Base-by-base conservation (phyloP, 2,329 filamentous ascomycete genomes). In the Penicillium janthinellum region DNA sequence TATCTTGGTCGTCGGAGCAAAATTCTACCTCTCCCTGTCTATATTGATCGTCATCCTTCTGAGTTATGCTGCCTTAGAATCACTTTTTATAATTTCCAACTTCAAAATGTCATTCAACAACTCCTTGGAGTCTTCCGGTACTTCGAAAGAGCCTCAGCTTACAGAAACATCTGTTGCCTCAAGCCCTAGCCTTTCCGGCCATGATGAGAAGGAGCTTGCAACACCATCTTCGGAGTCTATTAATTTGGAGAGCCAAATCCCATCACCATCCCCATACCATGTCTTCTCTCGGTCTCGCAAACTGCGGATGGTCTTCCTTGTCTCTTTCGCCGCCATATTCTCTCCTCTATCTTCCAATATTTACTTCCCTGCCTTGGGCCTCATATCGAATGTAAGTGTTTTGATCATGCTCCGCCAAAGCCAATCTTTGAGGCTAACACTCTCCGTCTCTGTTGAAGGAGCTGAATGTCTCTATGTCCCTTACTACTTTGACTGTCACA, bases 341-440 rank as follows among this genome's bases (percentile, higher is more conserved):
- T 78, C 77, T 4, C 79, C 79, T 1, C 65, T 82, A 4, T 77
- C 76, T 5, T 76, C 77, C 6, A 78, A 78, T 58, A 81, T 82
- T 51, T 82, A 81, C 64, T 78, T 81, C 56, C 80, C 80, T 4
- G 73, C 78, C 5, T 66, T 82, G 8, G 65, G 64, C 6, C 64
- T 60, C 4, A 66, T 71, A 28, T 67, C 71, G 22, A 63, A 58
- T 56, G 70, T 71, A 14, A 56, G 63, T 22, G 28, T 17, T 14
- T 25, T n/a, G 4, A 25, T 52, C 28, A 54, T 15, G 1, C 35
- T 31, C 25, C 5, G 1, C 10, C 7, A 41, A 35, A 17, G 5
- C 5, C 1, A n/a, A 12, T 5, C 34, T 22, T 3, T 34, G 2
- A 3, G 14, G 20, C 38, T 51, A 2, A 58, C 14, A 5, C 14